Base-by-base conservation (phyloP, 805 yeast species). In the Starmerella powellii region DNA sequence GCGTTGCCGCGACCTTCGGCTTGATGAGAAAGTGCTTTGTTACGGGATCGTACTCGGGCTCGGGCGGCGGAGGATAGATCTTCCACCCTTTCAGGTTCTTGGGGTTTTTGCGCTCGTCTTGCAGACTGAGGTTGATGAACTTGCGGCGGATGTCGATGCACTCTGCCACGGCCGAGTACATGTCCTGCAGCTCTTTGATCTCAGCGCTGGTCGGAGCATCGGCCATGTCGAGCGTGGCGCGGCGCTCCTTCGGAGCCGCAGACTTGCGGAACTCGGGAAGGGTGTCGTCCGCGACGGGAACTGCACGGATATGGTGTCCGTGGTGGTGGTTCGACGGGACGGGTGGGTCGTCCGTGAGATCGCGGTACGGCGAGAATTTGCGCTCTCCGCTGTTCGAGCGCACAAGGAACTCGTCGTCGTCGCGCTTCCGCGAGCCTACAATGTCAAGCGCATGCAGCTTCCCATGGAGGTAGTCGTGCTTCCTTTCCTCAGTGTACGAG, bases 61-160 rank as follows among this genome's bases (percentile, higher is more conserved):
- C 76, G 12, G 98, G 98, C 1, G 97, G 96, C 10, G 78, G 75
- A 0, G 99, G 99, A 58, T 87, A 88, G 38, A 91, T 77, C 13
- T 58, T 58, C 97, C 97, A 91, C 31, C 60, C 63, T 8, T 66
- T 66, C 20, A 54, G 56, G 61, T 93, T 88, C 58, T 88, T 86
- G 2, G 98, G 98, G 61, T 91, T 91, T 53, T 77, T 80, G 29
- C 63, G 58, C 34, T 79, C 80, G 42, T 74, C 66, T 63, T 91
- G 99, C 40, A 74, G 51, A 1, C 96, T 85, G 10, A 73, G 51
- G 2, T 62, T 54, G 61, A 81, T 80, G 59, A 88, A 91, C 56
- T 78, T 80, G 51, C 73, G 76, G 59, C 99, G 76, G 48, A 83
- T 56, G 11, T 72, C 75, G 46, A 88, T 69, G 57, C 95, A 82